A percentile compares a stretch with the other conserved stretches of the same genome.
Evolutionary conservation across 768 basidiomycete species (phyloP).

Genomic region (Tricholoma sp.): DNA sequence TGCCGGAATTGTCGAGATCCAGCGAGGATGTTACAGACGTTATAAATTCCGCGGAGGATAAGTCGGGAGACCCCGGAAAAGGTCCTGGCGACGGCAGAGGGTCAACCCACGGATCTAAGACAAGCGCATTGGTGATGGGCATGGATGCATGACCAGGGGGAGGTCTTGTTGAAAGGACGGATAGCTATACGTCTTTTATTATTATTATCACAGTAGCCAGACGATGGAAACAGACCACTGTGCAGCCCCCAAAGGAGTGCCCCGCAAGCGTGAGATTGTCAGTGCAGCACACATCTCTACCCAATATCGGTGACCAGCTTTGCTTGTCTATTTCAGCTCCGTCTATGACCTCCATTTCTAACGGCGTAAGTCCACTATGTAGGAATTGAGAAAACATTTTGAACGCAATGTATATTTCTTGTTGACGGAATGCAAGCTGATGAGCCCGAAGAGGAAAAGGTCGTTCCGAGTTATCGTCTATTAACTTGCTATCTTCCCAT

Average conservation of each 20-base stretch:
- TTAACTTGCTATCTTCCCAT: conserved; percentile 21
- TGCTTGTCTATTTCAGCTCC: conserved; percentile 27
- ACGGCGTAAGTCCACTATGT: conserved; percentile 18
- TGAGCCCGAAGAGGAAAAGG: conserved; percentile 50
- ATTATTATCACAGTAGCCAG: neutral
- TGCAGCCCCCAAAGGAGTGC: conserved; percentile 45
- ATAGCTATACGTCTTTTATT: conserved; percentile 36
- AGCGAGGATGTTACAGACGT: conserved; percentile 2
- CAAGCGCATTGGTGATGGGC: conserved; percentile 52
- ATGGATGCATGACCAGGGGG: conserved; percentile 36
- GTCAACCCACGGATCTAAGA: conserved; percentile 85
- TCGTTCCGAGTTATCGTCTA: conserved; percentile 18
- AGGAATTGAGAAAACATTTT: conserved; percentile 55
- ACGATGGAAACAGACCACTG: conserved; percentile 28
- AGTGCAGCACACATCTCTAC: conserved; percentile 25
- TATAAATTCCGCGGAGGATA: conserved; percentile 2
- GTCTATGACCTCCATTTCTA: conserved; percentile 35
- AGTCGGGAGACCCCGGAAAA: conserved; percentile 19
- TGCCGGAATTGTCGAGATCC: conserved; percentile 3
- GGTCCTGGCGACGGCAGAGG: conserved; percentile 62
- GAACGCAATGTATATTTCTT: conserved; percentile 66
- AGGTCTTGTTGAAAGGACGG: conserved; percentile 48
- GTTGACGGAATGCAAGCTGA: conserved; percentile 65
- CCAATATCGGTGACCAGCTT: conserved; percentile 33
- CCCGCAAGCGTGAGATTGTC: conserved; percentile 36